These are phyloP conservation scores for Citrus reticulata DNA, from an alignment of 345 rosid species.

Conservation along the genomic window DNA sequence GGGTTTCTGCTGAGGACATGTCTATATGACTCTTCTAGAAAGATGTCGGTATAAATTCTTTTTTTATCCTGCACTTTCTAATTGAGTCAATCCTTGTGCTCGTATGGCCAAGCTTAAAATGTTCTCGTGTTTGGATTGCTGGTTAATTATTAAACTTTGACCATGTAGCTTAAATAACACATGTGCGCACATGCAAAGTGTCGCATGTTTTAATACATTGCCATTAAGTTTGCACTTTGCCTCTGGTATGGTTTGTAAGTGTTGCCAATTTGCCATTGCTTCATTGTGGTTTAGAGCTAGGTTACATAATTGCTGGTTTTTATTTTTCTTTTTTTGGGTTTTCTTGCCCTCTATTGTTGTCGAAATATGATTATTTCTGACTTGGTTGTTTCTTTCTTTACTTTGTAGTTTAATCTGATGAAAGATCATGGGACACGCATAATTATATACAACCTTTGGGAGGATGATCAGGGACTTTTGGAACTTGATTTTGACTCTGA, in stretches of 20 bases:
- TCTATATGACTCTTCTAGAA: background rate
- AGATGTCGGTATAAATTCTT: background rate
- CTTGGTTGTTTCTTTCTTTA: constrained; percentile 10
- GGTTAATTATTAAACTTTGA: background rate
- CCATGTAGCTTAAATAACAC: background rate
- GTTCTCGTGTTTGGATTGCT: background rate
- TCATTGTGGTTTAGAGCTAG: background rate
- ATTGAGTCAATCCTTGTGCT: background rate
- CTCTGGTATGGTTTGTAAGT: background rate
- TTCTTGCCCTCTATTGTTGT: background rate
- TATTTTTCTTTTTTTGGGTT: constrained; percentile 1
- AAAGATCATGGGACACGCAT: constrained; percentile 77
- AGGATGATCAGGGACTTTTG: constrained; percentile 75
- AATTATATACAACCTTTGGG: constrained; percentile 92
- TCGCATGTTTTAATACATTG: background rate
- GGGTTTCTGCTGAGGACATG: no score
- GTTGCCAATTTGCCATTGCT: background rate
- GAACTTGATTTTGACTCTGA: constrained; percentile 90
- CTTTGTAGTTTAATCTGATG: constrained; percentile 65
- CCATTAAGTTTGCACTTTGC: background rate
- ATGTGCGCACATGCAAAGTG: background rate
- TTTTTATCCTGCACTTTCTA: background rate
- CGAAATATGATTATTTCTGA: background rate
- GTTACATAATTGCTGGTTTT: background rate
- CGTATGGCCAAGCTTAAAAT: background rate